Percentiles rank a stretch among this genome's conserved stretches.
phyloP scores from a whole-genome alignment of 2,329 filamentous ascomycete genomes.

The Aspergillus sp. region DNA sequence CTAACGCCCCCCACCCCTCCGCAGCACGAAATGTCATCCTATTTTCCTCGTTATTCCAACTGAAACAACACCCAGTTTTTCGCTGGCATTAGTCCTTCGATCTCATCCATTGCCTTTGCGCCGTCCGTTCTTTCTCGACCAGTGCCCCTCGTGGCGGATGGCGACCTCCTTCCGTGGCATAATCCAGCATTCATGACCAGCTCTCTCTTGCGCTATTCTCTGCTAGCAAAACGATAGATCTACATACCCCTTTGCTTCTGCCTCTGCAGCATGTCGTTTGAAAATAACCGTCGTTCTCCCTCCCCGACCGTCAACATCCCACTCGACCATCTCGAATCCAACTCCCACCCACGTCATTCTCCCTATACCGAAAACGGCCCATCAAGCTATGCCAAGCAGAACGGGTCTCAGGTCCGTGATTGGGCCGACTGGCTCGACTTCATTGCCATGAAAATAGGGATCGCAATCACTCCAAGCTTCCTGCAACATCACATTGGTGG shows the following conservation, averaged over 20 bases:
- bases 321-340: constrained; percentile 22
- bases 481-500: constrained; percentile 27
- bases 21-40: too few relatives aligned
- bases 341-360: constrained; percentile 6
- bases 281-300: constrained; percentile 11
- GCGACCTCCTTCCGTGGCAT: background rate
- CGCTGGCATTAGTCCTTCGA: too few relatives aligned
- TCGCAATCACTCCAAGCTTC: constrained; percentile 31
- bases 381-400: constrained; percentile 11
- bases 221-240: background rate
- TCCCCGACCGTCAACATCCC: constrained; percentile 20
- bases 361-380: constrained; percentile 16
- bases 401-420: constrained; percentile 11
- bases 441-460: constrained; percentile 16
- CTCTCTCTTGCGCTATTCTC: background rate
- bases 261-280: constrained; percentile 7
- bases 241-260: background rate
- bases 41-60: too few relatives aligned
- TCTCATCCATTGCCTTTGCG: background rate
- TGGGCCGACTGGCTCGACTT: constrained; percentile 19
- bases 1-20: background rate
- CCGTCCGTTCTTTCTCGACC: background rate
- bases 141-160: background rate
- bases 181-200: background rate
- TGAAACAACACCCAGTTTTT: too few relatives aligned